Base-by-base conservation (phyloP, 352 stramenopile species). In the Phytopythium kandeliae region DNA sequence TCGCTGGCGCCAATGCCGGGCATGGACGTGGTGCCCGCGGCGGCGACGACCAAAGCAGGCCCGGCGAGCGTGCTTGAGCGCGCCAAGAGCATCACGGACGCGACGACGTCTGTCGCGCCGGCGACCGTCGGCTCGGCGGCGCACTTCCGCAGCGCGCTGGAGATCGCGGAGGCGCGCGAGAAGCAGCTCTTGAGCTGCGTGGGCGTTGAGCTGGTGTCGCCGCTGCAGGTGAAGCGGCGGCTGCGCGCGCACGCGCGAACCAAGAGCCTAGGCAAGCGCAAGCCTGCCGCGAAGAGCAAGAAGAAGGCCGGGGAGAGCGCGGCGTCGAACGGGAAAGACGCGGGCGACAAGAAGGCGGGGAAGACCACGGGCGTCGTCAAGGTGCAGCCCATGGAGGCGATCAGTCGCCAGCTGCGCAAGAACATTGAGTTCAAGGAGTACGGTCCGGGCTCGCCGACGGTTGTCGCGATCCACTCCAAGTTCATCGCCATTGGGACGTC, bases 401-500 rank as follows among this genome's bases (percentile, higher is more conserved):
- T 96, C 58, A 96, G 87, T 55, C 75, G 83, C 25, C 85, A 96
- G 60, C 71, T 97, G 34, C 73, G 77, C 45, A 96, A 96, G 64
- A 96, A 96, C 52, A 86, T 93, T 52, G 86, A 96, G 72, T 96
- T 94, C 40, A 89, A 93, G 45, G 83, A 96, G 57, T 87, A 96
- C 56, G 90, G 89, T 0, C 85, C 89, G 0, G 90, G 90, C 0
- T 89, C 85, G 7, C 95, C 95, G 10, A 98, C 93, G 0, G 86
- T 96, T 33, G 73, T 98, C 30, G 92, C 92, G 11, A 96, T 98
- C 48, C 94, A 97, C 69, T 96, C 89, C 55, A 98, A 98, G 76
- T 98, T 98, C 57, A 98, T 98, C 62, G 91, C 95, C 2, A 92
- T 98, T 54, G 96, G 95, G 33, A 98, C 92, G 40, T 98, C 96